These are phyloP conservation scores for Coniochaeta ligniaria DNA, from an alignment of 2,329 filamentous ascomycete species.

Conservation along the genomic window DNA sequence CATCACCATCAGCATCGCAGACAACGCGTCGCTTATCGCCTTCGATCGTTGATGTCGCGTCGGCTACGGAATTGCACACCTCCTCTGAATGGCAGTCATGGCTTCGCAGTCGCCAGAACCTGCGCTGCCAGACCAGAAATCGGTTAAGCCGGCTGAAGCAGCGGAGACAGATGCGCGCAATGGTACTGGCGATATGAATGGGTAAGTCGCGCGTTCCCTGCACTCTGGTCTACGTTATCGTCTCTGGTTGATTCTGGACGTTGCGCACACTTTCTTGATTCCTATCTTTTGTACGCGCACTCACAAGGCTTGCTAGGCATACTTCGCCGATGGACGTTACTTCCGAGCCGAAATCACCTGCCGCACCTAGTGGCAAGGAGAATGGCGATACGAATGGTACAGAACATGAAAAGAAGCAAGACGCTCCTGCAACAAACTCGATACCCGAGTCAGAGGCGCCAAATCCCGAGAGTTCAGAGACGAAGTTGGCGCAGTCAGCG, in stretches of 20 bases:
- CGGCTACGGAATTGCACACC: slow-evolving; percentile 17
- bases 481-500: background rate
- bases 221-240: background rate
- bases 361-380: slow-evolving; percentile 3
- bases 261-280: slow-evolving; percentile 10
- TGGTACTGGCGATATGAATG: slow-evolving; percentile 34
- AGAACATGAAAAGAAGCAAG: background rate
- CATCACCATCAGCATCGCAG: background rate
- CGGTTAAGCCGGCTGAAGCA: slow-evolving; percentile 42
- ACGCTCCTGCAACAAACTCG: background rate
- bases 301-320: slow-evolving; percentile 14
- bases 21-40: background rate
- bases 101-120: slow-evolving; percentile 38
- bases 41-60: background rate
- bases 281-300: background rate
- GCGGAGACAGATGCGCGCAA: slow-evolving; percentile 26
- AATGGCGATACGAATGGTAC: background rate
- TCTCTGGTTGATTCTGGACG: slow-evolving; percentile 3
- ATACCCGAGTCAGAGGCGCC: background rate
- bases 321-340: slow-evolving; percentile 14
- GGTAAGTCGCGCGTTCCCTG: slow-evolving; percentile 41
- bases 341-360: slow-evolving; percentile 9
- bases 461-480: slow-evolving; percentile 10
- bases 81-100: slow-evolving; percentile 44
- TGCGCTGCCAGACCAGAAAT: slow-evolving; percentile 39